A percentile compares a stretch with the other conserved stretches of the same genome.
Conservation (phyloP, 2,329 filamentous ascomycete species). For the Aspergillus viridinutans region DNA sequence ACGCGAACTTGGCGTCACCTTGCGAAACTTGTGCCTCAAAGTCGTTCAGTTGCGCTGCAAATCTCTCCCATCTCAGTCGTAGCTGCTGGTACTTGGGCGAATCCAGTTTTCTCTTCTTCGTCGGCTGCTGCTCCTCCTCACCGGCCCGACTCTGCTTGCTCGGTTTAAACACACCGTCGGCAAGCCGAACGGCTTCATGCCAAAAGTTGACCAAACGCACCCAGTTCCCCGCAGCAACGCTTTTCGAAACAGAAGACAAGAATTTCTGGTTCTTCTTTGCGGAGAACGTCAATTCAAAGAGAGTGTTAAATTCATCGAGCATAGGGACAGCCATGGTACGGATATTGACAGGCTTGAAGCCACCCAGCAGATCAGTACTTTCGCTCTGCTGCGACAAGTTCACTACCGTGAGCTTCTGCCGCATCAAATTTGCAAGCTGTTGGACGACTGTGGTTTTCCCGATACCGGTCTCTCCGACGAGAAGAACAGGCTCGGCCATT, state of each 20-base stretch:
- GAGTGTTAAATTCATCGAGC: slow-evolving; percentile 87
- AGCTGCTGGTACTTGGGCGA: slow-evolving; percentile 50
- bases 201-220: slow-evolving; percentile 78
- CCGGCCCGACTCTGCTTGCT: slow-evolving; percentile 40
- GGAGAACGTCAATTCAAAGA: slow-evolving; percentile 86
- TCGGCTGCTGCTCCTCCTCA: slow-evolving; percentile 58
- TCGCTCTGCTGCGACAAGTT: slow-evolving; percentile 98
- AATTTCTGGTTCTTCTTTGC: slow-evolving; percentile 83
- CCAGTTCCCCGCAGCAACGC: slow-evolving; percentile 80
- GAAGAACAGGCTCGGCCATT: slow-evolving; percentile 79
- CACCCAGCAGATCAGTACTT: slow-evolving; percentile 88
- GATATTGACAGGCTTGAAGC: slow-evolving; percentile 93
- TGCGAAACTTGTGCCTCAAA: slow-evolving; percentile 72
- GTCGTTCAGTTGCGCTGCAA: slow-evolving; percentile 68
- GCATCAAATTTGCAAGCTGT: slow-evolving; percentile 77
- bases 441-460: slow-evolving; percentile 97
- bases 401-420: slow-evolving; percentile 83
- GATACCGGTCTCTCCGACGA: slow-evolving; percentile 98
- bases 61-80: slow-evolving; percentile 73
- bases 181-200: slow-evolving; percentile 85
- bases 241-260: slow-evolving; percentile 73
- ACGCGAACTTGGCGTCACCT: slow-evolving; percentile 77
- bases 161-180: slow-evolving; percentile 61
- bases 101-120: slow-evolving; percentile 67
- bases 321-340: slow-evolving; percentile 82